phyloP scores from a whole-genome alignment of 176 grass and related monocot species.

The Zoysia pacifica region DNA sequence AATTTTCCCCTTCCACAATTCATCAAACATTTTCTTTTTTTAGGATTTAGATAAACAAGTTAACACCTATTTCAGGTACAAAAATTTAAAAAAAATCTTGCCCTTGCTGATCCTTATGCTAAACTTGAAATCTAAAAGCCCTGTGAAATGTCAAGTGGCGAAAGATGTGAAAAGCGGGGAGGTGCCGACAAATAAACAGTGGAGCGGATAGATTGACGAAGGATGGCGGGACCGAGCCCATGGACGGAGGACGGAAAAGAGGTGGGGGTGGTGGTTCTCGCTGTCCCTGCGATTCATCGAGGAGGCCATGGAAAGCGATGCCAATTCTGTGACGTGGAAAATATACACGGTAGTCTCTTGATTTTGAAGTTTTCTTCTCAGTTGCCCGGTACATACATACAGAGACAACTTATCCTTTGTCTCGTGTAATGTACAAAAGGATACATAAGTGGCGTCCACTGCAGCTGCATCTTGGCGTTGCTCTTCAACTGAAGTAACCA shows the following conservation, averaged over 20 bases:
- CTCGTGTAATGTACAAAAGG: background rate
- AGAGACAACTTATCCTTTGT: background rate
- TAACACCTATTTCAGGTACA: background rate
- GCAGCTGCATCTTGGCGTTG: background rate
- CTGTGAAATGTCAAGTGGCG: background rate
- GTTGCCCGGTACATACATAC: background rate
- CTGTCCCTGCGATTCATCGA: conserved; percentile 37
- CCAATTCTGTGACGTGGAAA: conserved; percentile 21
- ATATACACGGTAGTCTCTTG: background rate
- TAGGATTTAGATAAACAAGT: too few relatives aligned
- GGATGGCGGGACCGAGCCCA: conserved; percentile 37
- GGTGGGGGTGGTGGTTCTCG: background rate
- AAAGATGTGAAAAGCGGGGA: background rate
- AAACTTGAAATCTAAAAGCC: background rate
- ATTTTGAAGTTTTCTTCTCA: background rate
- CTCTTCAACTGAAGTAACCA: background rate
- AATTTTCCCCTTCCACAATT: background rate
- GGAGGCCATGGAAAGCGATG: background rate
- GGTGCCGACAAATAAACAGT: background rate
- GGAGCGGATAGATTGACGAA: conserved; percentile 27
- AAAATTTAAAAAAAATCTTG: background rate
- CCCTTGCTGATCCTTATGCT: background rate
- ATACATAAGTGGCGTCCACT: background rate
- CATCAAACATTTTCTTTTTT: background rate
- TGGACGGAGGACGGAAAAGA: conserved; percentile 10